Base-by-base conservation (phyloP, 2,329 filamentous ascomycete genomes). In the Cladosporium austrohemisphaericum region DNA sequence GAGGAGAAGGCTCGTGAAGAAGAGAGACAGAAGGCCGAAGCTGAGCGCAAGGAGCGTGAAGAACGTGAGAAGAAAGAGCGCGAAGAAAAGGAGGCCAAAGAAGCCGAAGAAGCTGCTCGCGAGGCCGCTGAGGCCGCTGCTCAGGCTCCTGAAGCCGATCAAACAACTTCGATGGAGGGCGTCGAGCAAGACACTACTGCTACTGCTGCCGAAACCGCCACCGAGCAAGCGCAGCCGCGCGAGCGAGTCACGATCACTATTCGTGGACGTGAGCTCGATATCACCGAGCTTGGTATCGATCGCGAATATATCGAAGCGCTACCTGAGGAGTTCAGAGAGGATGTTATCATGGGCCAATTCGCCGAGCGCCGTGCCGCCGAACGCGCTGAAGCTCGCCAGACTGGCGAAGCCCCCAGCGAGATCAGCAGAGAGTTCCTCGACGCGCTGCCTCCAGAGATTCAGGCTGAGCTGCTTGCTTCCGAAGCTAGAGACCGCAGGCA, bases 271-370 rank as follows among this genome's bases (percentile, higher is more conserved):
- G 84, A 93, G 60, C 81, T 95, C 46, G 93, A 98, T 66, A 93
- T 98, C 41, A 98, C 93, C 0, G 88, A 88, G 53, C 78, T 98
- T 54, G 91, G 92, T 41, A 97, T 98, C 59, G 93, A 98, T 64
- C 81, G 86, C 13, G 91, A 95, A 50, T 98, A 96, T 68, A 80
- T 98, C 5, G 88, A 93, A 52, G 94, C 92, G n/a, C 74, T 98
- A n/a, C 93, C 93, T 0, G 93, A 98, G 60, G 94, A 98, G 53
- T 84, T 97, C 64, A 81, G 93, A 37, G 92, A 97, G 67, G 93
- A 98, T 65, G 93, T 98, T 41, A 88, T 98, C 56, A 89, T 94
- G 66, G 84, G 91, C 54, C 90, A 95, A 52, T 80, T 95, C 55
- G 89, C 87, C 45, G 84, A 88, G 56, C 83, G 92, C 55, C 44